phyloP scores from a whole-genome alignment of 1,284 basidiomycete genomes.

The Albatrellus sp. region DNA sequence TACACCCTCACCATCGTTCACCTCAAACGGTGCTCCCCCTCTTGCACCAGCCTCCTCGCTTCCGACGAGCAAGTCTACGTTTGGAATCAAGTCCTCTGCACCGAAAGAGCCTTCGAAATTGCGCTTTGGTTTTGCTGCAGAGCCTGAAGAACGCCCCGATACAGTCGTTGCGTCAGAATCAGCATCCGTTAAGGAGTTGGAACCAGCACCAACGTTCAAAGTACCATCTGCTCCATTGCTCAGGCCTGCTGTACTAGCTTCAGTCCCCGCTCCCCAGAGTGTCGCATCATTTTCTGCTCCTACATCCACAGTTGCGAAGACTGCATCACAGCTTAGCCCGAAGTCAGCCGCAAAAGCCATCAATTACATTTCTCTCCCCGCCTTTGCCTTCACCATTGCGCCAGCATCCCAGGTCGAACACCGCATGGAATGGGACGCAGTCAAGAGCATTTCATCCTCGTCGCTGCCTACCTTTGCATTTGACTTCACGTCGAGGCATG shows the following conservation, averaged over 20 bases:
- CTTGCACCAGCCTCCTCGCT: not conserved
- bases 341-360: constrained; percentile 12
- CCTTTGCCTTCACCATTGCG: constrained; percentile 25
- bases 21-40: not conserved
- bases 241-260: not conserved
- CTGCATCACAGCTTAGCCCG: not conserved
- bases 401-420: not conserved
- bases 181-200: not conserved
- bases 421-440: constrained; percentile 6
- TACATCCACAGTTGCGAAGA: not conserved
- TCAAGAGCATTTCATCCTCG: not conserved
- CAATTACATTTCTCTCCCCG: constrained; percentile 24
- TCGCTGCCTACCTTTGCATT: constrained; percentile 10
- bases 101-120: constrained; percentile 66
- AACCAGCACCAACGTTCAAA: not conserved
- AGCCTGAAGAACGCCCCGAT: constrained; percentile 7
- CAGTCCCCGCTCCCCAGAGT: not conserved
- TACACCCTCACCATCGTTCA: not conserved
- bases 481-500: not conserved
- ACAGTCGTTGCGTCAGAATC: not conserved
- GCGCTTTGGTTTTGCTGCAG: constrained; percentile 25
- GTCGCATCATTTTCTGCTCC: not conserved
- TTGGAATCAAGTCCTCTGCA: constrained; percentile 28
- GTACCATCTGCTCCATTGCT: not conserved
- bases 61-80: constrained; percentile 14